Base-by-base conservation (phyloP, 345 rosid genomes). In the Eucalyptus pauciflora region DNA sequence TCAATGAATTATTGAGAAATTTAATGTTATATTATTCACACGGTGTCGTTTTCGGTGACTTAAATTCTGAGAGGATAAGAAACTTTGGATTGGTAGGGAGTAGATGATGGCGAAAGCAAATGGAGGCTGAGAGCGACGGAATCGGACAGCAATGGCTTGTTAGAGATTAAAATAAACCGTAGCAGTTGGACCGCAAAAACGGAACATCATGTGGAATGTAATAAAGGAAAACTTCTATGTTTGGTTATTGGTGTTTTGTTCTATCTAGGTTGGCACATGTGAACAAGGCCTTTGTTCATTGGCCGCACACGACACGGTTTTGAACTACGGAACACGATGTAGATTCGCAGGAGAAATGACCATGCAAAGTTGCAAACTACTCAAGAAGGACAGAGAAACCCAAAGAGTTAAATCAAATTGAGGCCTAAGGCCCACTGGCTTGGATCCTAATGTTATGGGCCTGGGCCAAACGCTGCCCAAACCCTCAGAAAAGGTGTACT, bases 381-480 rank as follows among this genome's bases (percentile, higher is more conserved):
- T 69, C 13, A 69, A 33, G 15, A 33, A 17, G 4, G 80, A 33
- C 80, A 33, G 13, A 17, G 80, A 17, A 0, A 17, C 24, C 43
- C 2, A 67, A 31, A 15, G 1, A 31, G 41, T 4, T 16, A 4
- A 3, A 17, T 1, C 46, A 37, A 71, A 37, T 37, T 37, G 25
- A 37, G 46, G 45, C 46, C 0, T 76, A 37, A 20, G 48, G 48
- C 48, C 83, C 27, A 76, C 83, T 76, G 14, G 48, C 48, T 1
- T 18, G 0, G 0, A 0, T 76, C 3, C 27, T 76, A 24, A 76
- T 37, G 3, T 37, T 37, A 37, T 76, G 83, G 46, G 83, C 48
- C 83, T 20, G 48, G 83, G 83, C 48, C 48, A 0, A 71, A n/a
- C n/a, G n/a, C n/a, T n/a, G n/a, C n/a, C n/a, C n/a, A n/a, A n/a